These are phyloP conservation scores for Tritrichomonas foetus DNA, from an alignment of 208 protist species.

Conservation along the genomic window DNA sequence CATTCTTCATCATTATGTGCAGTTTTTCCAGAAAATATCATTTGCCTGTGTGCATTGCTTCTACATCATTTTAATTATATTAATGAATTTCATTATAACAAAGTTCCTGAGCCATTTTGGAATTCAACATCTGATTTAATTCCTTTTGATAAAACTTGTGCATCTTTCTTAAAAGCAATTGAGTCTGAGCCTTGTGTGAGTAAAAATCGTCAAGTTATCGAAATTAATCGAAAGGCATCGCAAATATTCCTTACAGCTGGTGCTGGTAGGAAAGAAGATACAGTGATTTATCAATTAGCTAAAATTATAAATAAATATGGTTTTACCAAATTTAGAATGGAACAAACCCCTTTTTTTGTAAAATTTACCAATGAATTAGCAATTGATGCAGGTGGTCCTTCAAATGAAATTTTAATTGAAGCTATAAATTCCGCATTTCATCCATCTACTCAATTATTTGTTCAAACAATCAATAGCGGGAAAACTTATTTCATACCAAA, in stretches of 20 bases:
- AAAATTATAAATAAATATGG: neutral
- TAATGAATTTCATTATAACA: too few relatives aligned
- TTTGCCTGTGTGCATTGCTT: neutral
- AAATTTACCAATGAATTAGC: neutral
- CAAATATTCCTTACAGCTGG: neutral
- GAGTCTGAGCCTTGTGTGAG: too few relatives aligned
- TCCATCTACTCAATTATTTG: neutral
- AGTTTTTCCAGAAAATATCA: neutral
- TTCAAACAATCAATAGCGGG: neutral
- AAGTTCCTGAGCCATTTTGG: neutral
- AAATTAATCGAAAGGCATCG: neutral
- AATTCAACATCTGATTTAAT: neutral
- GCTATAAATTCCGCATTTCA: neutral
- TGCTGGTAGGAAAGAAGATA: neutral
- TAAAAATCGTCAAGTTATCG: too few relatives aligned
- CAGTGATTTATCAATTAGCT: neutral
- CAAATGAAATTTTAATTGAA: neutral
- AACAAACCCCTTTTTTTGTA: neutral
- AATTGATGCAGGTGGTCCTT: neutral
- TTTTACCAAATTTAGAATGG: neutral
- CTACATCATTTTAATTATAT: conserved; percentile 18
- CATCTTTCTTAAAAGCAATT: neutral
- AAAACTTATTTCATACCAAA: neutral
- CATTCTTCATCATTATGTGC: neutral
- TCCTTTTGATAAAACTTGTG: neutral